Base-by-base conservation (phyloP, 2,329 filamentous ascomycete genomes). In the Diaporthe citri region DNA sequence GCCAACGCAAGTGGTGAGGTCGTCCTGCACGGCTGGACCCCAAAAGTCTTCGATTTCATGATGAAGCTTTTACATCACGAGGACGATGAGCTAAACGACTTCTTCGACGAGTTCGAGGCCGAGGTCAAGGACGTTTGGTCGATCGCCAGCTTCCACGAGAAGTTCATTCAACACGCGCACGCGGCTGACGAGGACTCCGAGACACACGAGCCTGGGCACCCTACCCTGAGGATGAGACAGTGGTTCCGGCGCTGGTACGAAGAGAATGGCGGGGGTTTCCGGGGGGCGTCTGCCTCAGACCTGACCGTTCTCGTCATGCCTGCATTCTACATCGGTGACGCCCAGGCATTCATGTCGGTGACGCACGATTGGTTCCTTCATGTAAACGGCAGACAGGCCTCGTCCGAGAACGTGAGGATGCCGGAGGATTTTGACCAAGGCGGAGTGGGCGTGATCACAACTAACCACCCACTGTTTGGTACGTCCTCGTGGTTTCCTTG, bases 181-280 rank as follows among this genome's bases (percentile, higher is more conserved):
- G 20, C 39, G 17, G n/a, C 25, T 20, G 25, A 22, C 22, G 56
- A 60, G 15, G 3, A 7, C 13, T 13, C 22, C n/a, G 28, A 41
- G 39, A 8, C 41, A 3, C 15, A 34, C 1, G 20, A 46, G 25
- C 28, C 55, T 7, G 20, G 15, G 3, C 31, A 9, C 2, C 41
- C 31, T 13, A 71, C 69, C 3, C 1, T 52, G 22, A 51, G 34
- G 69, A 1, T 71, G 69, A 31, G 69, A 17, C 41, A 39, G 28
- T 71, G 69, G 69, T 71, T 71, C 41, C 22, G 69, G 15, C 28
- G 43, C 41, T 60, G 69, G 69, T 71, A 56, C 22, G 59, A 12
- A n/a, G n/a, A n/a, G n/a, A 57, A 71, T 25, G 41, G 20, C 28
- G 28, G 7, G 28, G 22, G 13, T 28, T 36, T 59, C n/a, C 69